phyloP scores from a whole-genome alignment of 768 basidiomycete species.

The Pulveroboletus sp. region DNA sequence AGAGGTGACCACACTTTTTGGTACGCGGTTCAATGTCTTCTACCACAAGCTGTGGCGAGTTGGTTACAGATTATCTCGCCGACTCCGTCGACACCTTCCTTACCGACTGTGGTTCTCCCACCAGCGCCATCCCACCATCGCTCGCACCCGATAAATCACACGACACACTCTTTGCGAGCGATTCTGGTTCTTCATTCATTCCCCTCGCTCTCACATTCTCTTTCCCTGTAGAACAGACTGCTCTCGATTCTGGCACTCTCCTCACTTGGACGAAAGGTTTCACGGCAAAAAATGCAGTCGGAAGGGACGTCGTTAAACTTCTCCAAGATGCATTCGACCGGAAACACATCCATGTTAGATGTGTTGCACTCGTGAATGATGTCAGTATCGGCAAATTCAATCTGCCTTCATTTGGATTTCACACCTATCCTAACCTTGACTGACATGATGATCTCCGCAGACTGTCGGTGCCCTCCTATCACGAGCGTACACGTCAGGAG shows the following conservation, averaged over 20 bases:
- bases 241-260: slow-evolving; percentile 84
- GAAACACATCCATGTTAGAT: slow-evolving; percentile 89
- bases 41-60: slow-evolving; percentile 9
- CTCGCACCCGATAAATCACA: slow-evolving; percentile 17
- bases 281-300: slow-evolving; percentile 83
- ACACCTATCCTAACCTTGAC: not conserved
- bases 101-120: slow-evolving; percentile 44
- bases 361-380: slow-evolving; percentile 91
- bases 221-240: slow-evolving; percentile 96
- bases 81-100: slow-evolving; percentile 95
- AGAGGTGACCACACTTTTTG: slow-evolving; percentile 82
- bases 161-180: slow-evolving; percentile 10
- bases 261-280: slow-evolving; percentile 97
- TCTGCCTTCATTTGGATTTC: not conserved
- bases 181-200: slow-evolving; percentile 41
- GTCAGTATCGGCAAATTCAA: slow-evolving; percentile 51
- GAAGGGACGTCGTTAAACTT: slow-evolving; percentile 83
- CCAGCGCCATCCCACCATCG: slow-evolving; percentile 24
- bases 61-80: slow-evolving; percentile 83
- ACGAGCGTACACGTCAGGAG: slow-evolving; percentile 89
- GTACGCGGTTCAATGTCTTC: slow-evolving; percentile 37
- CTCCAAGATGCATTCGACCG: slow-evolving; percentile 89
- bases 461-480: slow-evolving; percentile 95
- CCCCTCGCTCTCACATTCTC: slow-evolving; percentile 93
- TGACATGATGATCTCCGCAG: slow-evolving; percentile 37